Evolutionary conservation across 164 flowering plant genomes (phyloP), one percentile per base, ranked within the genome.

Genomic region (Vitis cinerea): DNA sequence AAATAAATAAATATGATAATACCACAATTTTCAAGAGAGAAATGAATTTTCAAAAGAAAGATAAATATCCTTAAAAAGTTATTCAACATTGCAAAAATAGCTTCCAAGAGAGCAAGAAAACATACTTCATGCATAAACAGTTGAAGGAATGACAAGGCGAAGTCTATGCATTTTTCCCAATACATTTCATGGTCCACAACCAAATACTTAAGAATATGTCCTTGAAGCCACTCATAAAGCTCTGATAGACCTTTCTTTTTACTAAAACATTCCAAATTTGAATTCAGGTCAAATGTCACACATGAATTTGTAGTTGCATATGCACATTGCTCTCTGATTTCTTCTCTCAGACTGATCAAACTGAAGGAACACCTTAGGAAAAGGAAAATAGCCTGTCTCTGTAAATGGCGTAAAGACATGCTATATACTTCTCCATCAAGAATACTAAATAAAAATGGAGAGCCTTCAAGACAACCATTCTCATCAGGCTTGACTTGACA

Each of bases 71-170:
- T 37, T 37, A 37, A 37, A 4, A 15, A 52, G 17, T 15, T 5
- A 29, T 27, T 30, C 10, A 51, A 4, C 61, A 29, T 17, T 13
- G 37, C 3, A 47, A 29, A 23, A 17, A 12, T 30, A 50, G 27
- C 31, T 2, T 48, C 44, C 59, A 57, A 48, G 60, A 23, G 50
- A 44, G 14, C 5, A 50, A 51, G 49, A 57, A 65, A 23, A 57
- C 82, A 78, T 78, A 91, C 97, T 97, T 94, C 98, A 50, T 83
- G 80, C 74, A 89, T 69, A 69, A 66, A 92, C 61, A 90, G 82
- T 69, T 74, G 83, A 75, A 94, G 75, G 71, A 94, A 89, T 69
- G 93, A 87, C 29, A 54, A 56, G 13, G 88, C 60, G 72, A 94
- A 89, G 65, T 53, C 64, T 14, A 76, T 67, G 71, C 88, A 87